Evolutionary conservation across 306 rosid species (phyloP), one percentile per base, ranked within the genome.

Genomic region (Alnus glutinosa): DNA sequence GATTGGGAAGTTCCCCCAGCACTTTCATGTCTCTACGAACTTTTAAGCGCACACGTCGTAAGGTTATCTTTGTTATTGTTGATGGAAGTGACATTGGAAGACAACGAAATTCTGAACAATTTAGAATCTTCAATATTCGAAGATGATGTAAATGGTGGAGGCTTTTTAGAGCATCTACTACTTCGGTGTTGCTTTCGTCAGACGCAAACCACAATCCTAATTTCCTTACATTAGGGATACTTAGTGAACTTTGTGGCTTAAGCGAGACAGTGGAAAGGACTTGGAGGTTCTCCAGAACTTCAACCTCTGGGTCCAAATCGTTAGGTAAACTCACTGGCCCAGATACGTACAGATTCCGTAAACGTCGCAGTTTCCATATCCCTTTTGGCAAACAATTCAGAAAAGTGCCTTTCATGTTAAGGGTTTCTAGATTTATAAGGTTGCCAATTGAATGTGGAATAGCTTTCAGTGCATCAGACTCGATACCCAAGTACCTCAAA

Each of bases 1-100:
- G 75, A 3, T 28, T 14, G 9, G 13, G 19, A 9, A 58, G 66
- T 3, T 28, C 0, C 2, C 66, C 66, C 66, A 58, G 15, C 37
- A 58, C 15, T 3, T 14, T 58, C 36, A 9, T 23, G 36, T 58
- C 37, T 3, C 10, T 10, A n/a, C 19, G 23, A 2, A 7, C 30
- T 55, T 55, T 18, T 16, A 55, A 55, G 59, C 19, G 4, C 59
- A 55, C 59, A 15, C 0, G 28, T 55, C 23, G 1, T 75, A 70
- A 57, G 10, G 76, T 78, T 70, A 78, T 55, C 68, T 79, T 71
- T 12, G 77, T 19, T 14, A 77, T 2, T 34, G 32, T 72, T 6
- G 1, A 13, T 0, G 55, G 82, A 3, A 59, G 50, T 14, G 1
- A 3, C 7, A 39, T 5, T 1, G 62, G 50, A 48, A 63, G 19